Conservation (phyloP, 2,329 filamentous ascomycete species). For the Aulographum hederae region DNA sequence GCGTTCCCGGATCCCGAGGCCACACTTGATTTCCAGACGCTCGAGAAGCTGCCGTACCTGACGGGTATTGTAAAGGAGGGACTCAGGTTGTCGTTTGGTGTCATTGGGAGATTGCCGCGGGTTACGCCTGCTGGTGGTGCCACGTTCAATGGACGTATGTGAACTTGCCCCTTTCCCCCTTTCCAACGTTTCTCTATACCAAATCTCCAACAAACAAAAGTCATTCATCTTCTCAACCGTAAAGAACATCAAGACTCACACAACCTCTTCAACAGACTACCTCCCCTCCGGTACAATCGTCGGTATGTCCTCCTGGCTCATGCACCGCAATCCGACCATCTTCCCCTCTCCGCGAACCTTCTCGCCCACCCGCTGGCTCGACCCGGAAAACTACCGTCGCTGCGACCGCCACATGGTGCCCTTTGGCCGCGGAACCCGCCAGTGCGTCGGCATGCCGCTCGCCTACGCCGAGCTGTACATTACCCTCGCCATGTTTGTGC, state of each 20-base stretch:
- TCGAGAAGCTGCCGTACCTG: conserved; percentile 19
- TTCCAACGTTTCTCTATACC: neutral
- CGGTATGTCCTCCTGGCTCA: conserved; percentile 16
- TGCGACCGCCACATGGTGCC: conserved; percentile 15
- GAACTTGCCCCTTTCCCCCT: neutral
- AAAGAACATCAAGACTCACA: neutral
- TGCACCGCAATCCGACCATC: conserved; percentile 14
- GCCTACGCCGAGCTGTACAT: conserved; percentile 19
- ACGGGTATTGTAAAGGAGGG: conserved; percentile 14
- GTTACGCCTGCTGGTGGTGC: conserved; percentile 14
- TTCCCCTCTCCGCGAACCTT: conserved; percentile 18
- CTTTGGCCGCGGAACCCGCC: conserved; percentile 17
- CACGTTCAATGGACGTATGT: conserved; percentile 15
- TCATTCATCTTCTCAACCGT: too few relatives aligned
- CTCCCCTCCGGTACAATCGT: conserved; percentile 14
- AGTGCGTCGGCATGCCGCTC: conserved; percentile 18
- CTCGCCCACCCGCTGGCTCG: conserved; percentile 17
- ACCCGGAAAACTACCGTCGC: conserved; percentile 7
- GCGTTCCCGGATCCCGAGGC: conserved; percentile 13
- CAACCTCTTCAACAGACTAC: conserved; percentile 3
- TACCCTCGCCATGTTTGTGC: conserved; percentile 14
- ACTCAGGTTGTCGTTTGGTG: conserved; percentile 17
- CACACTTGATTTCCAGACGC: conserved; percentile 10
- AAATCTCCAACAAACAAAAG: neutral
- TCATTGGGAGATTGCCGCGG: conserved; percentile 15